Conservation (phyloP, 2,329 filamentous ascomycete species). For the Exophiala oligosperma region DNA sequence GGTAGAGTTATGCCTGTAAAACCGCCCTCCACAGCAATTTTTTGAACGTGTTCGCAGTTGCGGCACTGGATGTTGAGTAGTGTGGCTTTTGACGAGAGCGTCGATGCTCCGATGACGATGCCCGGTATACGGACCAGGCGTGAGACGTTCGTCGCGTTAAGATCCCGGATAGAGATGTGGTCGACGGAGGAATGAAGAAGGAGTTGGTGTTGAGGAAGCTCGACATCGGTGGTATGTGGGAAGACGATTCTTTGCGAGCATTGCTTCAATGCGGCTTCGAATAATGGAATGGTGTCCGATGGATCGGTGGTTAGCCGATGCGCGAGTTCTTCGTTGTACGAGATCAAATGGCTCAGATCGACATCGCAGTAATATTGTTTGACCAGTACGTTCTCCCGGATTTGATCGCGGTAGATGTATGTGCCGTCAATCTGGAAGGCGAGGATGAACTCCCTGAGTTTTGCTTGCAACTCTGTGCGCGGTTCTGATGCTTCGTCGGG, state of each 20-base stretch:
- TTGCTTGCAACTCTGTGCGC: conserved; percentile 70
- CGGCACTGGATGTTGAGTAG: conserved; percentile 83
- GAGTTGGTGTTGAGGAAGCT: conserved; percentile 88
- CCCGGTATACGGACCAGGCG: conserved; percentile 95
- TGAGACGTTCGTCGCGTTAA: conserved; percentile 89
- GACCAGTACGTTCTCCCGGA: conserved; percentile 89
- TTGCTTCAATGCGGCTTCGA: conserved; percentile 83
- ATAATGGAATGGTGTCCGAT: conserved; percentile 88
- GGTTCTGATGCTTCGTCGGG: conserved; percentile 68
- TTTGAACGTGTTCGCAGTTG: conserved; percentile 72
- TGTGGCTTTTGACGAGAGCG: conserved; percentile 94
- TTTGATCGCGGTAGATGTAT: conserved; percentile 96
- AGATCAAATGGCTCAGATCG: conserved; percentile 92
- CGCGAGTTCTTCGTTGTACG: conserved; percentile 91
- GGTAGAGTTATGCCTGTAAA: conserved; percentile 87
- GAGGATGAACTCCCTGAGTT: conserved; percentile 86
- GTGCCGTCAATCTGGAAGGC: conserved; percentile 92
- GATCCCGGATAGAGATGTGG: conserved; percentile 87
- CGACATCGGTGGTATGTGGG: conserved; percentile 65
- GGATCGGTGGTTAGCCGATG: conserved; percentile 87
- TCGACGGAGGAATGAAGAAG: conserved; percentile 90
- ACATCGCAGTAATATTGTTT: conserved; percentile 96
- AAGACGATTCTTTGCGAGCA: conserved; percentile 94
- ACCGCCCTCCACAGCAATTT: conserved; percentile 74
- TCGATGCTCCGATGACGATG: conserved; percentile 95